Evolutionary conservation across 2,329 filamentous ascomycete species (phyloP), one percentile per base, ranked within the genome.

Genomic region (Leptographium radiaticola): DNA sequence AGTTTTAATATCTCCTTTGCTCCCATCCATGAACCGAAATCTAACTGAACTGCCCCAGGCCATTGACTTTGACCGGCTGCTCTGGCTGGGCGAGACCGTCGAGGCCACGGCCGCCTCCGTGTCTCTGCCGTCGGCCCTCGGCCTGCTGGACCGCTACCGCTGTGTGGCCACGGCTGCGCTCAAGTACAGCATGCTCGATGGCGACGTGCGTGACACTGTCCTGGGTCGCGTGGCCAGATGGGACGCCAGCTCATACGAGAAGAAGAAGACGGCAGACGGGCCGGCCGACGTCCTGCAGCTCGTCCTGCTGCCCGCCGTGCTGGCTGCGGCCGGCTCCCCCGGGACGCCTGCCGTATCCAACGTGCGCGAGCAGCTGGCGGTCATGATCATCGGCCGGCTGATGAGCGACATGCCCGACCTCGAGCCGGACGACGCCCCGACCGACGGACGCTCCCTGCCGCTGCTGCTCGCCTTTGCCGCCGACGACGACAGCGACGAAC

Each of bases 51-150:
- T n/a, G n/a, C n/a, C n/a, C 9, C 53, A 66, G 58, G 66, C 63
- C 0, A 71, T 78, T 65, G 61, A 56, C 1, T 79, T 70, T 51
- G 58, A 64, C 15, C 62, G 70, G 18, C 55, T 73, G 7, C 62
- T 67, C 11, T 53, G 58, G 5, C 51, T 71, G 18, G 68, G 65
- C 8, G 55, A 63, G 49, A 33, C 52, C 6, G 53, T 60, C 8
- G 8, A 51, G 13, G 12, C 30, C 9, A 16, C 44, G 1, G 46
- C 31, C 11, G 39, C 25, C 11, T 15, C 33, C 0, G 38, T 31
- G 4, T 10, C 49, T 9, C 44, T 20, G 18, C 42, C 34, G 2
- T 4, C 53, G 2, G 52, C 55, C 0, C 53, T 54, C 2, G 51
- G 53, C 6, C 18, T 57, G 6, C 42, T 55, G 2, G 51, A 55